phyloP scores from a whole-genome alignment of 305 asterid species.

The Solanum hybrid region DNA sequence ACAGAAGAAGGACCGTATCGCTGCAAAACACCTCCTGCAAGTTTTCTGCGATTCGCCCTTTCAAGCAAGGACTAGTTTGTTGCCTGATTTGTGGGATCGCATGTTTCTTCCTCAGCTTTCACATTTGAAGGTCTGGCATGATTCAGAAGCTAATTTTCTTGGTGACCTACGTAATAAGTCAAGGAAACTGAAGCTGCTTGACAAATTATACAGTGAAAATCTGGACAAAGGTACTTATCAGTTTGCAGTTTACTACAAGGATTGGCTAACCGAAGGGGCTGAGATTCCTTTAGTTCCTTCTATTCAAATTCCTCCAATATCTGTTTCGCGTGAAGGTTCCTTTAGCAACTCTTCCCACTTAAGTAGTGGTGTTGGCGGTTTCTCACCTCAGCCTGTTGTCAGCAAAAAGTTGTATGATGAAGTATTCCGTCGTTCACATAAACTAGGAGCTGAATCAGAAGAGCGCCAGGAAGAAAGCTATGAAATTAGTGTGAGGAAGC shows the following conservation, averaged over 20 bases:
- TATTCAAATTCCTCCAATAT: conserved; percentile 35
- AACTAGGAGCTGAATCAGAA: conserved; percentile 18
- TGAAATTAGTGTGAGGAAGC: conserved; percentile 29
- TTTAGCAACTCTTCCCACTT: conserved; percentile 17
- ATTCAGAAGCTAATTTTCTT: conserved; percentile 26
- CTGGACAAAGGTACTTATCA: conserved; percentile 52
- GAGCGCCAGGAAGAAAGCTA: conserved; percentile 28
- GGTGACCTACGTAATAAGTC: conserved; percentile 19
- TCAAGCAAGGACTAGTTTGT: conserved; percentile 45
- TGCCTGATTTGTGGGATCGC: conserved; percentile 65
- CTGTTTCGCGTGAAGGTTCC: conserved; percentile 24
- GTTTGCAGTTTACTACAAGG: conserved; percentile 63
- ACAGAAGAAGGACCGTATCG: conserved; percentile 48
- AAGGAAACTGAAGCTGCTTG: conserved; percentile 33
- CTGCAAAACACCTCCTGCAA: conserved; percentile 71
- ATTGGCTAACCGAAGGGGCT: conserved; percentile 60
- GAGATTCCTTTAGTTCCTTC: conserved; percentile 52
- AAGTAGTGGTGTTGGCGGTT: conserved; percentile 34
- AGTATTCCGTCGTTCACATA: conserved; percentile 38
- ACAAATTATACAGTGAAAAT: conserved; percentile 35
- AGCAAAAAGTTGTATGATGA: conserved; percentile 59
- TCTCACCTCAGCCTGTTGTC: conserved; percentile 54
- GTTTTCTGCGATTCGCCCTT: conserved; percentile 59
- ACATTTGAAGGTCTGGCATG: conserved; percentile 54
- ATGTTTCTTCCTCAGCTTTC: conserved; percentile 49